Evolutionary conservation across 768 basidiomycete species (phyloP).

Genomic region (Tricholoma hemisulphureum): DNA sequence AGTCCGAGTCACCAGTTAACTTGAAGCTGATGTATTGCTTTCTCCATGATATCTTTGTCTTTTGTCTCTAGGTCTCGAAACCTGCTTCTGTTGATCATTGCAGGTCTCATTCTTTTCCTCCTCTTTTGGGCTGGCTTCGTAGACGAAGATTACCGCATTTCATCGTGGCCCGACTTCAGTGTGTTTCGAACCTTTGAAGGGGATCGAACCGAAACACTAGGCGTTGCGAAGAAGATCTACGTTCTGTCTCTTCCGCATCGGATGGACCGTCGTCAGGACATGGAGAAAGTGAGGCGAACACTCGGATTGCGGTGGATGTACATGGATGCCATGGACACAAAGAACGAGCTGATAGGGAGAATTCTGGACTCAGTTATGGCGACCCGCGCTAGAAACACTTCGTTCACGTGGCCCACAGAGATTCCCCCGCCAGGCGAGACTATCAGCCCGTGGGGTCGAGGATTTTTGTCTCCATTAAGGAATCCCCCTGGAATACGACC

Average conservation of each 20-base stretch:
- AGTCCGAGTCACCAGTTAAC: too few relatives aligned
- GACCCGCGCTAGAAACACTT: slow-evolving; percentile 25
- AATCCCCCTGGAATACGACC: slow-evolving; percentile 1
- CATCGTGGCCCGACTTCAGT: not conserved
- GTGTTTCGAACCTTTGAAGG: too few relatives aligned
- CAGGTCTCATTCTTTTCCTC: not conserved
- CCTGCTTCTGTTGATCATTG: not conserved
- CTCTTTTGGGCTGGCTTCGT: not conserved
- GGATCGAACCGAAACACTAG: slow-evolving; percentile 24
- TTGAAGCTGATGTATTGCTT: too few relatives aligned
- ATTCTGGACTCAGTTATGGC: slow-evolving; percentile 44
- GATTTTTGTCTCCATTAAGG: slow-evolving; percentile 8
- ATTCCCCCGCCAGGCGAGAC: slow-evolving; percentile 19
- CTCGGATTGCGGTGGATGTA: slow-evolving; percentile 55
- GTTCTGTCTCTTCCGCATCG: slow-evolving; percentile 61
- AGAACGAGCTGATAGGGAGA: slow-evolving; percentile 34
- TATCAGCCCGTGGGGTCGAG: slow-evolving; percentile 27
- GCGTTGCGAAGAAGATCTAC: slow-evolving; percentile 44
- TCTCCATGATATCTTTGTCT: not conserved
- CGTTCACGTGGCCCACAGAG: too few relatives aligned
- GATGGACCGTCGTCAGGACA: slow-evolving; percentile 51
- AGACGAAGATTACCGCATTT: slow-evolving; percentile 3
- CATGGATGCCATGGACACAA: slow-evolving; percentile 45
- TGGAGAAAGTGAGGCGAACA: slow-evolving; percentile 50
- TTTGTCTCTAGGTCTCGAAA: slow-evolving; percentile 2